These are phyloP conservation scores for Echeveria elegans DNA, from an alignment of 164 flowering plant species.

Conservation along the genomic window DNA sequence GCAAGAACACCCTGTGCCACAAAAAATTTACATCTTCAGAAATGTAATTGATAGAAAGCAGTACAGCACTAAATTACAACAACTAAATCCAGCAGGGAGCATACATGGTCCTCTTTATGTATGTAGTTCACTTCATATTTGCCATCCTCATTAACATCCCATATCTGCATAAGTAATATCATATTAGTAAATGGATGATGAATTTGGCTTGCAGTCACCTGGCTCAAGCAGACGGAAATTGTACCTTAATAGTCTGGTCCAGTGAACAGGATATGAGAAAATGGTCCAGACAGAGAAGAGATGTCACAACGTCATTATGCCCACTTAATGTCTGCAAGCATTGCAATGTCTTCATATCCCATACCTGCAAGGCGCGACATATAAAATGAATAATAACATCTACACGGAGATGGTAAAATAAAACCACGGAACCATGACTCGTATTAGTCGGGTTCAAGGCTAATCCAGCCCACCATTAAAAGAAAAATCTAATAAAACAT, in stretches of 20 bases:
- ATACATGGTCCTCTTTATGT: constrained; percentile 10
- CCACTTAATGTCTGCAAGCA: too few relatives aligned
- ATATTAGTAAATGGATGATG: neutral
- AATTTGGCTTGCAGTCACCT: too few relatives aligned
- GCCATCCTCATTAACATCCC: neutral
- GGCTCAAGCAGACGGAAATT: too few relatives aligned
- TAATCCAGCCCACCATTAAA: neutral
- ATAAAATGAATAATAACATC: too few relatives aligned
- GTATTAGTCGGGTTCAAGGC: neutral
- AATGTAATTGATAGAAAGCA: neutral
- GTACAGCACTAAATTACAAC: neutral
- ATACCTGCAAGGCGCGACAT: too few relatives aligned
- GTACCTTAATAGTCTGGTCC: too few relatives aligned
- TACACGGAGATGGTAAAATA: neutral
- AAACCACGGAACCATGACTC: neutral
- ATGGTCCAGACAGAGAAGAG: too few relatives aligned
- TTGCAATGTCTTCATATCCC: too few relatives aligned
- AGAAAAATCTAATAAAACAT: neutral
- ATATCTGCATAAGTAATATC: neutral
- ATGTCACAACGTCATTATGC: too few relatives aligned
- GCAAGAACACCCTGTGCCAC: constrained; percentile 6
- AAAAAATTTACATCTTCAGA: neutral
- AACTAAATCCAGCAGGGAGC: neutral
- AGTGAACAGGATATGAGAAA: too few relatives aligned
- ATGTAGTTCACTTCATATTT: constrained; percentile 2